Base-by-base conservation (phyloP, 139 green algal genomes). In the Ostreobium quekettii region DNA sequence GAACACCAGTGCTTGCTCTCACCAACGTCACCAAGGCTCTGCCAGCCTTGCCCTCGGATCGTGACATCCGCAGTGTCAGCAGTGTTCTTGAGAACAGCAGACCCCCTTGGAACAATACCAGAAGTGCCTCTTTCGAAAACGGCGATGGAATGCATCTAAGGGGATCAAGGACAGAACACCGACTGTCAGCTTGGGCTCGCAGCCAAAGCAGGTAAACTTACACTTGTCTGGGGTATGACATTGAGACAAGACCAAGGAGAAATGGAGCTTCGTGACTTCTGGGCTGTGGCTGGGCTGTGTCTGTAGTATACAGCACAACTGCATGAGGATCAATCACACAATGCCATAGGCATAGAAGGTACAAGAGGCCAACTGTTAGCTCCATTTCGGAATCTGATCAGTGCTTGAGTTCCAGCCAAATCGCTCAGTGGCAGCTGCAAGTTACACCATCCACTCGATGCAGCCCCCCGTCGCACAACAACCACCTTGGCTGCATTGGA, bases 11-110 rank as follows among this genome's bases (percentile, higher is more conserved):
- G 11, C 22, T 4, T 11, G 24, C 7, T 1, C 73, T 15, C 47
- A 83, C 78, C 72, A 73, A 62, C n/a, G 74, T 66, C 1, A 76
- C 67, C 32, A 86, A 66, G 4, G 70, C 71, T n/a, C 61, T 74
- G 4, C 78, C 82, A 42, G 64, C 70, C 48, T 74, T 72, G 1
- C 86, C 90, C 73, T 95, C 89, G 15, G 93, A 71, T 1, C 70
- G 47, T 28, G 80, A 83, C 48, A 95, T 89, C 60, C 76, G 74
- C 48, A 95, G 85, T n/a, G 89, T 95, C 1, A 97, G 81, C 36
- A 90, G 78, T 4, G 90, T 93, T 37, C 91, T 76, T 24, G 71
- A 81, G 8, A 97, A 74, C 22, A 97, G 81, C 63, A 94, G 71
- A 3, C 53, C 38, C 4, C 80, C 84, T 76, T 95, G 88, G 0